Percentiles rank a stretch among this genome's conserved stretches.
Evolutionary conservation across 257 asterid genomes (phyloP).

Genomic region (Solanum chaucha): DNA sequence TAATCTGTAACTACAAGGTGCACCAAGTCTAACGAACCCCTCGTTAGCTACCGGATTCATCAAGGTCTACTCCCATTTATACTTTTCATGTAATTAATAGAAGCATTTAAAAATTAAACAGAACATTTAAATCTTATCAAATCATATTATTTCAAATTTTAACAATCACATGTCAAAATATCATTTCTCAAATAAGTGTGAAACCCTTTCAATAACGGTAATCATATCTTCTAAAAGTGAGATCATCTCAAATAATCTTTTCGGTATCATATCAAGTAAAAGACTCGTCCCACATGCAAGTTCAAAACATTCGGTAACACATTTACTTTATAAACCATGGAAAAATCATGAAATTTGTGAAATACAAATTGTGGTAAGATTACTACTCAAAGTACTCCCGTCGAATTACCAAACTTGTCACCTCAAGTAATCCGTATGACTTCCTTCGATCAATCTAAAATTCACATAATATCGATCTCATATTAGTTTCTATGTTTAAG

Average conservation of each 20-base stretch:
- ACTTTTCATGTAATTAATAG: too few relatives aligned
- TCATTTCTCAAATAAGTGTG: too few relatives aligned
- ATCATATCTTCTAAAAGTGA: neutral
- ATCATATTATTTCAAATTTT: neutral
- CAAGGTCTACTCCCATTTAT: neutral
- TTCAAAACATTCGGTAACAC: neutral
- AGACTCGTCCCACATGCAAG: neutral
- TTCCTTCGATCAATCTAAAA: neutral
- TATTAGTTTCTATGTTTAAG: neutral
- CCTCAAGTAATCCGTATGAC: too few relatives aligned
- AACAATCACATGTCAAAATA: neutral
- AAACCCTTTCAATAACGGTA: neutral
- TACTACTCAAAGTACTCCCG: neutral
- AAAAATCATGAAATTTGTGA: too few relatives aligned
- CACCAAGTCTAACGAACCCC: neutral
- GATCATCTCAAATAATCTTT: too few relatives aligned
- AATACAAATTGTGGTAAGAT: neutral
- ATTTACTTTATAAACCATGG: neutral
- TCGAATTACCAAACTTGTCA: neutral
- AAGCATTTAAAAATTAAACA: neutral
- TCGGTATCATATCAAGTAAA: too few relatives aligned
- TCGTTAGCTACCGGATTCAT: neutral
- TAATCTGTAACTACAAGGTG: neutral
- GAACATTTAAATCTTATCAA: too few relatives aligned
- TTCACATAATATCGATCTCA: neutral